Conservation (phyloP, 2,329 filamentous ascomycete species). For the Pyrenophora graminea region DNA sequence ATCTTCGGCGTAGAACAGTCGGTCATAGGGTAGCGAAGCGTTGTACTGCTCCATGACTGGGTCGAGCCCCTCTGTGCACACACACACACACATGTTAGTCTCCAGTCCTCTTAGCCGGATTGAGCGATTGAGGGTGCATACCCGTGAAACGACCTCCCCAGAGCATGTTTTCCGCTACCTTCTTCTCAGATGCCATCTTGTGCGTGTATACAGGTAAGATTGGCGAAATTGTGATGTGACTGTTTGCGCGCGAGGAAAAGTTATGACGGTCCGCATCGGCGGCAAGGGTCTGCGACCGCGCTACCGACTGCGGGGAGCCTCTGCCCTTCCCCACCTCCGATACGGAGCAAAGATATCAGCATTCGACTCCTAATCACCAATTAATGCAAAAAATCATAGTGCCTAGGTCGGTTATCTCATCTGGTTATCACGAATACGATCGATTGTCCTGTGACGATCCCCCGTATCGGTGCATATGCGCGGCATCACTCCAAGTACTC, state of each 20-base stretch:
- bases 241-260: conserved; percentile 26
- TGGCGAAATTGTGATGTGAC: conserved; percentile 16
- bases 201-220: background rate
- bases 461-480: too few species aligned
- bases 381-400: too few species aligned
- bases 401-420: too few species aligned
- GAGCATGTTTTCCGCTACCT: conserved; percentile 46
- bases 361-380: background rate
- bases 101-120: conserved; percentile 1
- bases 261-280: conserved; percentile 24
- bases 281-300: conserved; percentile 16
- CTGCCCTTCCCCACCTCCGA: background rate
- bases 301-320: background rate
- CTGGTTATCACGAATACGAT: too few species aligned
- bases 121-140: conserved; percentile 1
- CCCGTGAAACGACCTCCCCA: conserved; percentile 43
- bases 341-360: background rate
- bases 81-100: conserved; percentile 12
- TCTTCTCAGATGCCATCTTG: conserved; percentile 39
- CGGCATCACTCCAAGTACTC: too few species aligned
- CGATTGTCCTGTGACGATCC: too few species aligned
- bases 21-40: conserved; percentile 77
- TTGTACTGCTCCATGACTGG: conserved; percentile 88
- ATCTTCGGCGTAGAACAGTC: conserved; percentile 76
- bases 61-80: conserved; percentile 71